Base-by-base conservation (phyloP, 768 basidiomycete genomes). In the Pseudohyphozyma bogoriensis region DNA sequence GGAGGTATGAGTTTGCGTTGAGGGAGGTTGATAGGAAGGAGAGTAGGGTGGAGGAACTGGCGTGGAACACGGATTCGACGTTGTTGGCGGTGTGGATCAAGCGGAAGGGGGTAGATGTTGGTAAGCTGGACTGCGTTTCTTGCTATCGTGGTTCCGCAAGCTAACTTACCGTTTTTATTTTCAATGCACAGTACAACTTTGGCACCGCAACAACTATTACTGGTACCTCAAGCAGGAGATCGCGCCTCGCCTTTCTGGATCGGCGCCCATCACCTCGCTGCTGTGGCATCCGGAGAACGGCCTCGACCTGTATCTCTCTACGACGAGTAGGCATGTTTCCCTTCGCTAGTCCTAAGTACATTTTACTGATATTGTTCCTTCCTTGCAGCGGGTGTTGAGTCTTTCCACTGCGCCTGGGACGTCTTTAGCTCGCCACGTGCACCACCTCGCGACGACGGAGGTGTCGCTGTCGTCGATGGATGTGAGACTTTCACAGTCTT, bases 141-240 rank as follows among this genome's bases (percentile, higher is more conserved):
- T 33, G 16, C 12, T 9, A 13, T n/a, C 20, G 29, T n/a, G 24
- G 20, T 35, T n/a, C 1, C 2, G 11, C 4, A 36, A 3, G n/a
- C 31, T 26, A 16, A 40, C 7, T 8, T 29, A 16, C 40, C 8
- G 16, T 2, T 3, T 5, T 12, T 39, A 20, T 56, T 28, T 44
- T 58, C 52, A 28, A n/a, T 55, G 20, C 50, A 42, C 71, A 85
- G 89, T 97, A 22, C 95, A 99, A 75, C 76, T 97, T 1, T 99
- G 91, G 90, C 86, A 89, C 1, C 88, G 80, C 10, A 84, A 87
- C 33, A 99, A 99, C 71, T 97, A 95, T 73, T 85, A 96, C 71
- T 97, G 95, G 89, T 95, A 96, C 75, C 80, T 96, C 60, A 96
- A 96, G 74, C 89, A 93, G 71, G 89, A 92, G 71, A 77, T 95